phyloP scores from a whole-genome alignment of 352 stramenopile genomes.

The Pythium aquatile region DNA sequence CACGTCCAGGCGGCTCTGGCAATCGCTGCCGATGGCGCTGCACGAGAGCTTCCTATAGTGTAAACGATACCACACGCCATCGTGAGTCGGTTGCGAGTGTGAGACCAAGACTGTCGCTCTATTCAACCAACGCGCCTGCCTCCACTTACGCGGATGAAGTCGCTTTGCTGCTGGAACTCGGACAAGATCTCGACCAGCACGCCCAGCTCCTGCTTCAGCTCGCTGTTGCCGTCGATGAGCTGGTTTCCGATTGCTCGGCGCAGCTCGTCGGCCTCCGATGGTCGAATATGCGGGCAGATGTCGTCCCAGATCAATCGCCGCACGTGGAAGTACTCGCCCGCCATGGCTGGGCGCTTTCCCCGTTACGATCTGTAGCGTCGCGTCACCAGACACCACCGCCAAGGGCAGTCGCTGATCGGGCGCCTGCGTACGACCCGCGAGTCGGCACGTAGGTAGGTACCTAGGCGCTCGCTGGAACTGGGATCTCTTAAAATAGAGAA shows the following conservation, averaged over 20 bases:
- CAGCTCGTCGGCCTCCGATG: constrained; percentile 64
- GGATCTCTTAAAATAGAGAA: neutral
- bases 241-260: constrained; percentile 55
- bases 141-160: constrained; percentile 58
- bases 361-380: neutral
- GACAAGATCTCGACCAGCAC: constrained; percentile 71
- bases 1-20: constrained; percentile 60
- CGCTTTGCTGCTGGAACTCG: constrained; percentile 80
- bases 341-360: constrained; percentile 14
- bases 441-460: no score
- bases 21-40: constrained; percentile 39
- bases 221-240: constrained; percentile 68
- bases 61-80: neutral
- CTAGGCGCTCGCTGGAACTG: neutral
- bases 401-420: neutral
- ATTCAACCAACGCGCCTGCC: neutral
- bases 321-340: constrained; percentile 64
- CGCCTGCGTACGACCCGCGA: neutral
- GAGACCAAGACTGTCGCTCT: neutral
- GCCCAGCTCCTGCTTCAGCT: constrained; percentile 53
- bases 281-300: constrained; percentile 43
- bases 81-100: neutral
- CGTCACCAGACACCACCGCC: neutral
- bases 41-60: constrained; percentile 50
- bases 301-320: constrained; percentile 79